Base-by-base conservation (phyloP, 75 land plant species). In the Ceratopteris richardii region DNA sequence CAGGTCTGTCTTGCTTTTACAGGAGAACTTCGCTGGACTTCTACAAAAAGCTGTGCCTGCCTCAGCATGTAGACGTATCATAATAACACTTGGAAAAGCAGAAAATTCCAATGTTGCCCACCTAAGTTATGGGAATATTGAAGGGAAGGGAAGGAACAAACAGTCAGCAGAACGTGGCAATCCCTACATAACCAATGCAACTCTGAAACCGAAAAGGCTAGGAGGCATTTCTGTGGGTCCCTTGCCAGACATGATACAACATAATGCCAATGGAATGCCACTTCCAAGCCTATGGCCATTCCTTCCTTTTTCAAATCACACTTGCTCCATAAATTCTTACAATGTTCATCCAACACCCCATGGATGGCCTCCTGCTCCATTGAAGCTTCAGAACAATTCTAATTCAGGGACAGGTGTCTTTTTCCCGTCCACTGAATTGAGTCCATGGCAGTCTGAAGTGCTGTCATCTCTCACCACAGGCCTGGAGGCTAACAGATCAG, bases 351-450 rank as follows among this genome's bases (percentile, higher is more conserved):
- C 50, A 3, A 46, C 22, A n/a, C 18, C 14, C 4, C 50, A 46
- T 2, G 50, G 22, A 54, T 54, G 57, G 57, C 23, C 27, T 11
- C 24, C 3, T 21, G 57, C 18, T 18, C 31, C 27, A 54, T 26
- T 25, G 18, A 54, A 25, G 29, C 27, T 23, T 2, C 31, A 14
- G 23, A 54, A 2, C n/a, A 23, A 18, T 17, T 3, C 57, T 21
- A 54, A 4, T 16, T 25, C 57, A 14, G 57, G 57, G 3, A 54
- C 57, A 18, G 57, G 57, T 28, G 57, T 54, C 2, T 54, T 54
- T 16, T 54, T 54, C 23, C 57, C 57, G 9, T 54, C 27, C 3
- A 21, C 18, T 54, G 57, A 30, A 16, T 5, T 21, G 22, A 5
- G 13, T 17, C 2, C 50, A 46, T 46, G 50, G 50, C 50, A 21